Evolutionary conservation across 2,329 filamentous ascomycete genomes (phyloP).

Genomic region (Pseudogymnoascus sp.): DNA sequence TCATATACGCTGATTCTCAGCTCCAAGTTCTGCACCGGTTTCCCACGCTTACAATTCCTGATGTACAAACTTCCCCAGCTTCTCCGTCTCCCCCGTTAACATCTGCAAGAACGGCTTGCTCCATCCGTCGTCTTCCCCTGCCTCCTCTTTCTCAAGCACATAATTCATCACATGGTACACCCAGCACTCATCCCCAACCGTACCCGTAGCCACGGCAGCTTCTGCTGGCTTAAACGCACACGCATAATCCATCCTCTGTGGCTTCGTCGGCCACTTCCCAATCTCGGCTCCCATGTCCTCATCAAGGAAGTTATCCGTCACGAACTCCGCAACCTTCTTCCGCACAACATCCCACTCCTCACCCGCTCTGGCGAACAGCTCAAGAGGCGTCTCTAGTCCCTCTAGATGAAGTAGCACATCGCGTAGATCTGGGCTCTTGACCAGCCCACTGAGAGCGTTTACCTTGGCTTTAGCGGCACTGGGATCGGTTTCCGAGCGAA

Average conservation of each 20-base stretch:
- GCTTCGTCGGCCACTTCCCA: conserved; percentile 46
- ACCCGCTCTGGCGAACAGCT: conserved; percentile 42
- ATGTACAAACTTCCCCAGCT: conserved; percentile 7
- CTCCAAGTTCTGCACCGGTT: not conserved
- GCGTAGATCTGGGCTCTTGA: conserved; percentile 46
- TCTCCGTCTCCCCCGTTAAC: conserved; percentile 7
- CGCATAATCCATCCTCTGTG: conserved; percentile 21
- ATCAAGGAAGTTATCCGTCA: conserved; percentile 61
- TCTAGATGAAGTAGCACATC: conserved; percentile 45
- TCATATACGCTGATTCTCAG: conserved; percentile 3
- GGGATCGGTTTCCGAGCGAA: conserved; percentile 21
- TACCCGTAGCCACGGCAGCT: conserved; percentile 11
- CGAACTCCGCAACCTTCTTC: conserved; percentile 48
- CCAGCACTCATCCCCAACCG: conserved; percentile 47
- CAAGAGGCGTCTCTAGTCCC: conserved; percentile 48
- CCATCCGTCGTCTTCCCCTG: conserved; percentile 1
- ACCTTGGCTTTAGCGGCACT: conserved; percentile 31
- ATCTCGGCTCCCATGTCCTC: conserved; percentile 51
- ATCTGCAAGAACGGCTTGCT: not conserved
- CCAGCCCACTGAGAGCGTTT: conserved; percentile 46
- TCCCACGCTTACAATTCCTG: not conserved
- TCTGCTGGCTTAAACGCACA: conserved; percentile 24
- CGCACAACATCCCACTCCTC: conserved; percentile 43
- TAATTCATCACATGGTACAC: conserved; percentile 40
- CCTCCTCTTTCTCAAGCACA: conserved; percentile 4